These are phyloP conservation scores for Lepidium sativum DNA, from an alignment of 345 rosid species.

Conservation along the genomic window DNA sequence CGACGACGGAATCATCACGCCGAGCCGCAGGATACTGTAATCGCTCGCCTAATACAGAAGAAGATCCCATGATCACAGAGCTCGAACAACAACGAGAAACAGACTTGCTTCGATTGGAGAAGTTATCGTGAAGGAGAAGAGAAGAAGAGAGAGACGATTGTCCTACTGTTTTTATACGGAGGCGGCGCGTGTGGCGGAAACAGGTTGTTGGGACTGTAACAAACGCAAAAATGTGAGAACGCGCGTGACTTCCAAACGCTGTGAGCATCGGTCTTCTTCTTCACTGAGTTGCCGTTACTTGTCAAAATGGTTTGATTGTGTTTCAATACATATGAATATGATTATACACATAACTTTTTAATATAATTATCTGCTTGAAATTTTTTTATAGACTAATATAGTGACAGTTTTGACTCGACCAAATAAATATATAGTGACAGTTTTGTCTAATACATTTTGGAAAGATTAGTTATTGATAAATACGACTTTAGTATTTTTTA, in stretches of 20 bases:
- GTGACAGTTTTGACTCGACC: background rate
- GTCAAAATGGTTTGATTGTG: background rate
- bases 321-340: constrained; percentile 8
- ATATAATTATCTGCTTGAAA: background rate
- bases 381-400: background rate
- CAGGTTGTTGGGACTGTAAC: constrained; percentile 1
- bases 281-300: background rate
- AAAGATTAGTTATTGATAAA: too few relatives aligned
- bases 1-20: constrained; percentile 71
- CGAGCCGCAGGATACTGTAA: constrained; percentile 52
- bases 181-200: constrained; percentile 16
- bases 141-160: background rate
- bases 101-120: background rate
- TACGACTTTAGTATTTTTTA: too few relatives aligned
- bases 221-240: constrained; percentile 17
- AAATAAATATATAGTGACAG: too few relatives aligned
- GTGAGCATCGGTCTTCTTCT: constrained; percentile 3
- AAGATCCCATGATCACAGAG: constrained; percentile 49
- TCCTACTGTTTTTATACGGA: constrained; percentile 11
- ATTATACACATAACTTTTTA: background rate
- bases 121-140: background rate
- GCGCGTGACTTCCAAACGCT: constrained; percentile 19
- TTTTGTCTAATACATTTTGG: too few relatives aligned
- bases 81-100: background rate
- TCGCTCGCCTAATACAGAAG: constrained; percentile 26